Evolutionary conservation across 208 protist species (phyloP).

Genomic region (Giardia duodenalis): DNA sequence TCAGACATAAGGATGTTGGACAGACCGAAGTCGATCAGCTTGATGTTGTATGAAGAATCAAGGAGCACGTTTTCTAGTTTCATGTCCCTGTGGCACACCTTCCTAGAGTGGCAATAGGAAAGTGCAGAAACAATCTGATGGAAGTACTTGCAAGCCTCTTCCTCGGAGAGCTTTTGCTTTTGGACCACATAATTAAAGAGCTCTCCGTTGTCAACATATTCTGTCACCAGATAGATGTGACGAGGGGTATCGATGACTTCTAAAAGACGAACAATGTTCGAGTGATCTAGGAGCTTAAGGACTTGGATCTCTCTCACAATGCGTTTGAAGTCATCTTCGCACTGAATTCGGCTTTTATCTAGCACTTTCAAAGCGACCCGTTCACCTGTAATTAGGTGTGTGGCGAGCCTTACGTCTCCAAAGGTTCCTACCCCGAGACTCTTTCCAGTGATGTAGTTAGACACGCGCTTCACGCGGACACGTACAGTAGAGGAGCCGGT

Average conservation of each 20-base stretch:
- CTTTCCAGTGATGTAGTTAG: constrained; percentile 83
- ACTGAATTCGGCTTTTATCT: constrained; percentile 51
- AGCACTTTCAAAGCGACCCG: constrained; percentile 61
- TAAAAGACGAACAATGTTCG: constrained; percentile 54
- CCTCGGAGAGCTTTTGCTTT: constrained; percentile 49
- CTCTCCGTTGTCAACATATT: constrained; percentile 59
- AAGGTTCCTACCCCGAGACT: constrained; percentile 94
- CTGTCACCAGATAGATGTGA: constrained; percentile 52
- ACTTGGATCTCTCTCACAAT: constrained; percentile 57
- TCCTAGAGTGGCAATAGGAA: constrained; percentile 54
- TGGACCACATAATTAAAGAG: constrained; percentile 58
- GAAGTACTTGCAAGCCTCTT: constrained; percentile 53
- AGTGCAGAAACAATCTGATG: constrained; percentile 54
- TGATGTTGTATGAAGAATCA: constrained; percentile 48
- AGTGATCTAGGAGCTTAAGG: constrained; percentile 59
- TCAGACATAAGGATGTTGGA: constrained; percentile 70
- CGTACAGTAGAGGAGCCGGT: neutral
- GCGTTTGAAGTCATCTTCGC: constrained; percentile 43
- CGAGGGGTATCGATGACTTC: constrained; percentile 57
- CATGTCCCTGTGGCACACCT: constrained; percentile 68
- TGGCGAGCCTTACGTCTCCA: constrained; percentile 78
- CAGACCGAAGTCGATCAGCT: constrained; percentile 79
- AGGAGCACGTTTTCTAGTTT: constrained; percentile 80
- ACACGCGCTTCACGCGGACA: constrained; percentile 54
- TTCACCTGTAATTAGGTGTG: constrained; percentile 51